Evolutionary conservation across 2,329 filamentous ascomycete species (phyloP).

Genomic region (Colletotrichum limetticola): DNA sequence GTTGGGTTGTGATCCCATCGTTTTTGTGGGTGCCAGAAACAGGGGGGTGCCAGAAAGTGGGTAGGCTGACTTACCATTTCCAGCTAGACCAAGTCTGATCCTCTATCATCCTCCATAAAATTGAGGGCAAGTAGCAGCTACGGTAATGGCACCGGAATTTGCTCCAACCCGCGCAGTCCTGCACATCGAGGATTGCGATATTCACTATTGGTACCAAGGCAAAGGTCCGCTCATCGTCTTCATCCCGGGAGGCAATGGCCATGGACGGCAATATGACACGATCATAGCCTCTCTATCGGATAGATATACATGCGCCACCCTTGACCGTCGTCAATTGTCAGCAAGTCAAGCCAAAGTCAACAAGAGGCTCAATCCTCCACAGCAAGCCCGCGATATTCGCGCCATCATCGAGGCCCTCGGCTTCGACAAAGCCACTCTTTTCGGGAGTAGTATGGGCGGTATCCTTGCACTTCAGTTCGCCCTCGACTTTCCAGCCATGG

Average conservation of each 20-base stretch:
- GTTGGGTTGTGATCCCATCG: too few relatives aligned
- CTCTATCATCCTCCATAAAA: too few relatives aligned
- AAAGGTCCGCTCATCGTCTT: conserved; percentile 44
- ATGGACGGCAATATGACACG: conserved; percentile 44
- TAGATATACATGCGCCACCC: conserved; percentile 43
- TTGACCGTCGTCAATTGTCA: conserved; percentile 48
- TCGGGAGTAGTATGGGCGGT: conserved; percentile 44
- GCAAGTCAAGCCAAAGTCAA: conserved; percentile 39
- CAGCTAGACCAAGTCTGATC: background rate
- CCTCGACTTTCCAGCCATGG: conserved; percentile 42
- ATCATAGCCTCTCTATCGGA: conserved; percentile 42
- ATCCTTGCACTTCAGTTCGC: conserved; percentile 45
- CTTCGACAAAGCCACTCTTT: conserved; percentile 41
- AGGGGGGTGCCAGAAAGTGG: too few relatives aligned
- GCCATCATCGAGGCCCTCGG: conserved; percentile 43
- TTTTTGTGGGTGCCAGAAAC: too few relatives aligned
- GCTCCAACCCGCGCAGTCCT: conserved; percentile 38
- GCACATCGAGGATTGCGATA: conserved; percentile 43
- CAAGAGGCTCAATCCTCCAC: conserved; percentile 40
- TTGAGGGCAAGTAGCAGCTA: too few relatives aligned
- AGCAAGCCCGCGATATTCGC: conserved; percentile 45
- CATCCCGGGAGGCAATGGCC: conserved; percentile 47
- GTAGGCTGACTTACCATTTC: too few relatives aligned
- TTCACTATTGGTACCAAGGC: conserved; percentile 46
- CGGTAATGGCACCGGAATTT: conserved; percentile 32